Conservation (phyloP, 129 eudicot genomes). For the carrot (Daucus carota) region DH1_v3.0 NC_030381.2:47829001-47829500, state of each 20-base stretch:
- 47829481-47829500: background rate
- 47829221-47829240: background rate
- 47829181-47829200: background rate
- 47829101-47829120: background rate
- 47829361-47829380: slow-evolving; percentile 95
- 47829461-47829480: background rate
- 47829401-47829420: slow-evolving; percentile 82
- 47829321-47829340: slow-evolving; percentile 38
- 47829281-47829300: background rate
- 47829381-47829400: slow-evolving; percentile 98
- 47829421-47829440: slow-evolving; percentile 39
- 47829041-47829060: background rate
- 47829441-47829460: background rate
- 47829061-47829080: background rate
- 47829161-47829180: background rate
- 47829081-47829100: background rate
- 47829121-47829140: background rate
- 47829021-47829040: background rate
- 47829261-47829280: background rate
- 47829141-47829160: background rate
- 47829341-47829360: slow-evolving; percentile 93
- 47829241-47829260: background rate
- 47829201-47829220: background rate
- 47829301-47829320: background rate
- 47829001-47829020: background rate